Percentiles rank a stretch among this genome's conserved stretches.
phyloP scores from a whole-genome alignment of 768 basidiomycete genomes.

The Hortiboletus campestris region DNA sequence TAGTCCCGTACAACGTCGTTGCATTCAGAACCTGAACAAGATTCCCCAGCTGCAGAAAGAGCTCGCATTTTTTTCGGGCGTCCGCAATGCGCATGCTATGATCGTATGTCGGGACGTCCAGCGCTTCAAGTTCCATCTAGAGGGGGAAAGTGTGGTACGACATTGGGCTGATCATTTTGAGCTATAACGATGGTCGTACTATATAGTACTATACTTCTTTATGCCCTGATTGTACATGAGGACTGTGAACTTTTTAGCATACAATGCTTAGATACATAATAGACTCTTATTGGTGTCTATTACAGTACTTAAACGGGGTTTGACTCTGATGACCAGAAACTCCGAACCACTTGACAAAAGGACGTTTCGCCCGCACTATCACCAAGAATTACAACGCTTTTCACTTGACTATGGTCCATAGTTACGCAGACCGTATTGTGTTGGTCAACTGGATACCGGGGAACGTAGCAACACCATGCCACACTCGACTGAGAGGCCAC shows the following conservation, averaged over 20 bases:
- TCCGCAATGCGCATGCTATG: constrained; percentile 66
- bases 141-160: constrained; percentile 63
- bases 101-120: constrained; percentile 70
- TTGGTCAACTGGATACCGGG: constrained; percentile 6
- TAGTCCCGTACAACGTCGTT: constrained; percentile 53
- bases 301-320: too few relatives aligned
- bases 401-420: background rate
- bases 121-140: constrained; percentile 53
- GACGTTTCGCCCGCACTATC: background rate
- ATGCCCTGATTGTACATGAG: background rate
- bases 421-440: constrained; percentile 13
- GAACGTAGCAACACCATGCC: background rate
- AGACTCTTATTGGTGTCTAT: too few relatives aligned
- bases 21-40: constrained; percentile 59
- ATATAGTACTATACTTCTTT: background rate
- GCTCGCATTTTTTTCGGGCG: constrained; percentile 56
- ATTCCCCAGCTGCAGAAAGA: constrained; percentile 71
- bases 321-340: too few relatives aligned
- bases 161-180: constrained; percentile 71
- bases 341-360: constrained; percentile 11
- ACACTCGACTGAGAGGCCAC: background rate
- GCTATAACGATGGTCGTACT: constrained; percentile 26
- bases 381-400: background rate
- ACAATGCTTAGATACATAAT: too few relatives aligned
- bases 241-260: too few relatives aligned